Evolutionary conservation across 352 stramenopile species (phyloP), one percentile per base, ranked within the genome.

Genomic region (Pythium angustatum): DNA sequence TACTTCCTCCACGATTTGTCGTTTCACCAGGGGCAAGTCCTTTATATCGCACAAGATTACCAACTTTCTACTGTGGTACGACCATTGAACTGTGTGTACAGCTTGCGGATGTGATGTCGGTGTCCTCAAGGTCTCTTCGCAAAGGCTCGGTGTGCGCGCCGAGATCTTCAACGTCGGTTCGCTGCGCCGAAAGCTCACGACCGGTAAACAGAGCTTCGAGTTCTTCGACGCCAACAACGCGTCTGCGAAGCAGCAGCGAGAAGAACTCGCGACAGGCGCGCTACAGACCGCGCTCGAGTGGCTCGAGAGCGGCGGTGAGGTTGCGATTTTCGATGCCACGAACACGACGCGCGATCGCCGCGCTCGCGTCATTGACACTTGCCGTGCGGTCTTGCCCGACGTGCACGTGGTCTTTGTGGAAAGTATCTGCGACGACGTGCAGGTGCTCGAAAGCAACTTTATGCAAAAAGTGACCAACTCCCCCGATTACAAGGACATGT

Each of bases 111-210:
- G 21, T n/a, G n/a, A n/a, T 54, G 26, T 45, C 6, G 17, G 24
- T 48, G 22, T 21, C 3, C 14, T 14, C 28, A 28, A 27, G 27
- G 26, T 22, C 24, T 11, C 2, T 3, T 15, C 34, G 10, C 3
- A 5, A 54, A 81, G 71, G 74, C 60, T 81, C 17, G 74, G 76
- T 5, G 69, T 83, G 24, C 68, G 62, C n/a, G 64, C 73, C 26
- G 77, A 88, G 48, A 89, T 97, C 55, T 97, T 97, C 75, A 97
- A 98, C 73, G 90, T 96, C 17, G 90, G 89, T 9, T 90, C 96
- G 66, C 94, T 97, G 60, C 85, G 91, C 11, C 81, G 89, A 31
- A 78, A 88, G 56, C 65, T 96, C n/a, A 85, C 78, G 47, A 73
- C 51, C 24, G 74, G 61, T 5, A 83, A 83, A 36, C 75, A 85